Base-by-base conservation (phyloP, 345 rosid species). In the Noccaea bulbosa region DNA sequence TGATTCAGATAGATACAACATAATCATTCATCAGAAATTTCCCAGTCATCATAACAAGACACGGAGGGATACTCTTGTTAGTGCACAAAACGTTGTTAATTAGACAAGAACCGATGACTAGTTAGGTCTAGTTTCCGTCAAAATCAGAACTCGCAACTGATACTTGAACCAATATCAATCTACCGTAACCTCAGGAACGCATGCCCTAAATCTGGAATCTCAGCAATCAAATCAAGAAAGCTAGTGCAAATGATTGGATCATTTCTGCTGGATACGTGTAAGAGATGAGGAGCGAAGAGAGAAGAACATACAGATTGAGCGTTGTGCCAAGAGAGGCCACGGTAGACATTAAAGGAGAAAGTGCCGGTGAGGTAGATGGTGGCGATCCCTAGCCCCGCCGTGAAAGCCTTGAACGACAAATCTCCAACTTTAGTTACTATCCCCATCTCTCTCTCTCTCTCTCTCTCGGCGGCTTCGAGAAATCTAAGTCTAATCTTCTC, bases 301-400 rank as follows among this genome's bases (percentile, higher is more conserved):
- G 48, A 30, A 50, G 62, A 35, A 62, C 74, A 47, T 76, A 88
- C 90, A 62, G 88, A 67, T 79, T 88, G 91, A 69, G 92, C 81
- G 49, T 78, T 86, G 85, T 86, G 97, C 92, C 91, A 91, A 53
- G 90, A 55, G 37, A 86, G 84, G 68, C 94, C 90, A 56, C 89
- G 83, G 57, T 85, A 88, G 74, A 86, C 83, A 81, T 91, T 91
- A 75, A 88, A 49, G 62, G 92, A 88, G 84, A 91, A 86, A 56
- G 90, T 88, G 45, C 77, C 83, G 51, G 94, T 67, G 57, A 90
- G 92, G 69, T 88, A 90, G 41, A 88, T 47, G 73, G 97, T 88
- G 77, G 90, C 78, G 34, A 86, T 72, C 24, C 94, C 97, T 6
- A 90, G 85, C 46, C 85, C 83, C 17, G 92, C 93, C 51, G 93